Evolutionary conservation across 805 yeast genomes (phyloP), one percentile per base, ranked within the genome.

Genomic region (Hanseniaspora hatyaiensis): DNA sequence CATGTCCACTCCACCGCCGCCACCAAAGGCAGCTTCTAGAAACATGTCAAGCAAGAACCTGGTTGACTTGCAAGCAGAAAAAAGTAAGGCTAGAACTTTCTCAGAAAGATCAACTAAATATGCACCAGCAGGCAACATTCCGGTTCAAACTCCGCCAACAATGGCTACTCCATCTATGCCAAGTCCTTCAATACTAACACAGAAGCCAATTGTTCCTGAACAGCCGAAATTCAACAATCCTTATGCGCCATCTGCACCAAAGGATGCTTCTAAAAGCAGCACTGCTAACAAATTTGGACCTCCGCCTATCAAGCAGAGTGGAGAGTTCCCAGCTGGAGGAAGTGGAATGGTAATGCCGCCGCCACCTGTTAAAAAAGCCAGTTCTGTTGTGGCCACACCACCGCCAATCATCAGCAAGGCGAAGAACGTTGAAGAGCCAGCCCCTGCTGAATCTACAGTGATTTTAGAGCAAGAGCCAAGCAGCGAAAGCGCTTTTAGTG

Each of bases 231-330:
- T 38, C 24, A 38, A 30, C 31, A 42, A 52, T 40, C 53, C 62
- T 50, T 48, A 61, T 24, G 60, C 58, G 13, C 54, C 58, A 23
- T 55, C 63, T n/a, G 54, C 57, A 22, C 40, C 51, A 28, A 31
- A 53, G 34, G 38, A 41, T 15, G 55, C 59, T 19, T 15, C 41
- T 11, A 30, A 51, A 12, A 19, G 34, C 16, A 62, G 66, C 18
- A 59, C 62, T 28, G 38, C 55, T 47, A 64, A 63, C 52, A 70
- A 72, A 41, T 69, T 66, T 49, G 73, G 72, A 8, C 66, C 71
- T 26, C 54, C 59, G 16, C 50, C 57, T 19, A 26, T 13, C 4
- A 36, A 13, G n/a, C 39, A 56, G 13, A 50, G 52, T 16, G 9
- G 15, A 13, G 39, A 19, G 2, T 26, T 26, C 6, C 18, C 34